Percentiles rank a stretch among this genome's conserved stretches.
Conservation (phyloP, 139 green algal genomes). For the Closterium sp. region DNA sequence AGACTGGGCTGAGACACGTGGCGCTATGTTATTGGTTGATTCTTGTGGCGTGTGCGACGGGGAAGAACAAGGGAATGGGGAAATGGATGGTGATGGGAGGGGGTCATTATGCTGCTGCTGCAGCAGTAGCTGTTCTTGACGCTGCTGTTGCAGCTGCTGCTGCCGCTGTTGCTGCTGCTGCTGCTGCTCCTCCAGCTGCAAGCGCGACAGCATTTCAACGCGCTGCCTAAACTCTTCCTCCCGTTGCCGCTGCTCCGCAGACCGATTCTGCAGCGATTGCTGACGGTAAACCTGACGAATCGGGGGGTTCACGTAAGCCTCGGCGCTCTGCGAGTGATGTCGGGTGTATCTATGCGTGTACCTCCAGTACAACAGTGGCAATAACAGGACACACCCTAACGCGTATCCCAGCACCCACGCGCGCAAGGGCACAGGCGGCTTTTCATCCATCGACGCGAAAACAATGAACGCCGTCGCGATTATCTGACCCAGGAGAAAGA, state of each 20-base stretch:
- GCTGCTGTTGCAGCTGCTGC: background rate
- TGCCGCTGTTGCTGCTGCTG: background rate
- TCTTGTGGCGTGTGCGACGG: background rate
- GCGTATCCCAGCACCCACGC: conserved; percentile 30
- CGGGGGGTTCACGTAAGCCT: background rate
- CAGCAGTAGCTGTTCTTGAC: background rate
- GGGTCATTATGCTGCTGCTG: background rate
- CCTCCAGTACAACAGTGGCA: conserved; percentile 21
- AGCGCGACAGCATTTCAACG: too few species aligned
- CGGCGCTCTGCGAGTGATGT: background rate
- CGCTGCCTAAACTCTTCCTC: background rate
- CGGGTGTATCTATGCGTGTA: conserved; percentile 28
- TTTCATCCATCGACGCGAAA: conserved; percentile 7
- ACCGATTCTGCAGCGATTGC: background rate
- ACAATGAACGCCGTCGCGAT: background rate
- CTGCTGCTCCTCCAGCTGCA: background rate
- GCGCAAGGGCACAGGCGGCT: background rate
- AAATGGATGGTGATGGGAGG: background rate
- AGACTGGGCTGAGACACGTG: background rate
- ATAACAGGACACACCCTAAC: background rate
- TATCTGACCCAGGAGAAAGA: conserved; percentile 2
- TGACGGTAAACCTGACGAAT: background rate
- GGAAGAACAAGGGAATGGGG: background rate
- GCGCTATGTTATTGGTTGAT: background rate
- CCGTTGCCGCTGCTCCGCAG: background rate